Evolutionary conservation across 2,329 filamentous ascomycete genomes (phyloP).

Genomic region (Neopestalotiopsis sp.): DNA sequence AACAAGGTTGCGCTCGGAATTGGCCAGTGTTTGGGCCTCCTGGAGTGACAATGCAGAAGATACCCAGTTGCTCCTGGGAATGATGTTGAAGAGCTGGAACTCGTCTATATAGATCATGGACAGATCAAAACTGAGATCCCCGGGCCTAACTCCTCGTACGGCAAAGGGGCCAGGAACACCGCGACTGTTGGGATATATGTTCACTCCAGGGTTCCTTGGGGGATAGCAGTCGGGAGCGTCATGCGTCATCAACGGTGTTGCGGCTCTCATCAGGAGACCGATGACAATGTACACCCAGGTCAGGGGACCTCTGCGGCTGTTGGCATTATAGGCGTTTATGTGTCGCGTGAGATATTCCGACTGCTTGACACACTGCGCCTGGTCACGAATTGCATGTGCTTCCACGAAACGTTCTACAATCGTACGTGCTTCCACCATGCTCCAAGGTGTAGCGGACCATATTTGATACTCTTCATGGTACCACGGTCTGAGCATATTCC

Average conservation of each 20-base stretch:
- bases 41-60: background rate
- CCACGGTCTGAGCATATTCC: constrained; percentile 16
- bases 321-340: background rate
- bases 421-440: constrained; percentile 2
- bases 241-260: constrained; percentile 3
- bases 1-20: background rate
- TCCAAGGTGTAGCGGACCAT: constrained; percentile 19
- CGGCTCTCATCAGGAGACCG: constrained; percentile 16
- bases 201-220: background rate
- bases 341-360: background rate
- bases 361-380: background rate
- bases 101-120: background rate
- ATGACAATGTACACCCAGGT: constrained; percentile 8
- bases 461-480: constrained; percentile 9
- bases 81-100: background rate
- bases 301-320: background rate
- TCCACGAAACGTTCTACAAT: constrained; percentile 14
- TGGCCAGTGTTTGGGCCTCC: background rate
- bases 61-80: background rate
- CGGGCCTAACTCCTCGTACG: background rate
- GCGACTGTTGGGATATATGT: constrained; percentile 6
- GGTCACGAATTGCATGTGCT: constrained; percentile 13
- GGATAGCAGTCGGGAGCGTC: background rate
- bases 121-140: background rate
- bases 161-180: background rate